Percentiles rank a stretch among this genome's conserved stretches.
Conservation (phyloP, 495 filamentous ascomycete species). For the Penicillium daleae region DNA sequence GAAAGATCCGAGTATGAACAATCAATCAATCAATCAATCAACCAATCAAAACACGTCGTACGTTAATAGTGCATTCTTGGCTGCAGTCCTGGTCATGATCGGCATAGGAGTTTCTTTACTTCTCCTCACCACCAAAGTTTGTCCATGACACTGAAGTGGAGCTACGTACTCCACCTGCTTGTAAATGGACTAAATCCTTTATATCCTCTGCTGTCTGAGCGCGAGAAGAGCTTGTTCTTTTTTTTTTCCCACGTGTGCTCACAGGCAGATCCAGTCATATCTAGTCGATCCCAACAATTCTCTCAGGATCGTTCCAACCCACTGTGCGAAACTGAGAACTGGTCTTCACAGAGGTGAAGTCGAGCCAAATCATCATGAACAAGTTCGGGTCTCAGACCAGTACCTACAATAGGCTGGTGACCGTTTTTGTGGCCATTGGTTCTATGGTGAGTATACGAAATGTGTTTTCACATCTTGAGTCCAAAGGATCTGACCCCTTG, state of each 20-base stretch:
- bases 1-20: no score
- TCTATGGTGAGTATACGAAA: constrained; percentile 35
- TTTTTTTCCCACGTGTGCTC: not conserved
- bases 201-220: constrained; percentile 8
- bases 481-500: not conserved
- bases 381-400: constrained; percentile 39
- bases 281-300: not conserved
- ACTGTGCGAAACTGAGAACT: not conserved
- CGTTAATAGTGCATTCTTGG: constrained; percentile 1
- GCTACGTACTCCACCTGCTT: constrained; percentile 6
- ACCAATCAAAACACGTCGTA: no score
- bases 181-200: constrained; percentile 7
- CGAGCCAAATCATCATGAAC: constrained; percentile 20
- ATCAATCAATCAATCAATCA: no score
- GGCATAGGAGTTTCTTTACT: constrained; percentile 7
- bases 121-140: not conserved
- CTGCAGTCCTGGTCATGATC: constrained; percentile 6
- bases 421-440: constrained; percentile 43
- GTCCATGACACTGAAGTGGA: constrained; percentile 8
- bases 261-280: not conserved
- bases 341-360: not conserved
- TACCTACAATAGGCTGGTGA: constrained; percentile 40
- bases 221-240: constrained; percentile 5
- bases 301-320: not conserved
- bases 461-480: not conserved